Evolutionary conservation across 305 asterid species (phyloP).

Genomic region (Nicotiana rustica): DNA sequence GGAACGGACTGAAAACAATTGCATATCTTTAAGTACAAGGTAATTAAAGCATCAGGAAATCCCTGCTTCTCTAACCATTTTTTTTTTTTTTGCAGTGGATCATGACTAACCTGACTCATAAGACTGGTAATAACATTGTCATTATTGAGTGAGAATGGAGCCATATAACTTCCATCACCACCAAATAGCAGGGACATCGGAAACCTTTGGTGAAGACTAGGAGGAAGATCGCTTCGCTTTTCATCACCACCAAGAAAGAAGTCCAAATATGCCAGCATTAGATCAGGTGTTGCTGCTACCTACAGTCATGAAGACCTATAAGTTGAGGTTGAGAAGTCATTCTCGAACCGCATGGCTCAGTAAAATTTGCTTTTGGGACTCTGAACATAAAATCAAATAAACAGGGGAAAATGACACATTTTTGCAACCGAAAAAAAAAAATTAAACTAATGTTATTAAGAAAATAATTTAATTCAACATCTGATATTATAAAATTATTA

Average conservation of each 20-base stretch:
- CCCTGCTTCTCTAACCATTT: background rate
- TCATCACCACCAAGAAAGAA: slow-evolving; percentile 99
- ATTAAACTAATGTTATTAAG: background rate
- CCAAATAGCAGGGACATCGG: slow-evolving; percentile 91
- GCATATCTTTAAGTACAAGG: background rate
- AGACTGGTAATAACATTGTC: slow-evolving; percentile 90
- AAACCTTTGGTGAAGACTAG: slow-evolving; percentile 81
- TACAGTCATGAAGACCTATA: slow-evolving; percentile 42
- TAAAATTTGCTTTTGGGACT: slow-evolving; percentile 22
- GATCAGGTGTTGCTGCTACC: slow-evolving; percentile 98
- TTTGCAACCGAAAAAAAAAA: slow-evolving; percentile 6
- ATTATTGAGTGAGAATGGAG: slow-evolving; percentile 87
- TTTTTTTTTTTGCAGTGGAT: slow-evolving; percentile 21
- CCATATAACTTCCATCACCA: slow-evolving; percentile 97
- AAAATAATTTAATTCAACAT: background rate
- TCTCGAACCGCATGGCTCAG: slow-evolving; percentile 21
- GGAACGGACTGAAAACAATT: slow-evolving; percentile 75
- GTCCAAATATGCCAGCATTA: slow-evolving; percentile 92
- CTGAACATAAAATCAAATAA: background rate
- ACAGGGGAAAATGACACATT: background rate
- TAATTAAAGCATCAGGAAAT: slow-evolving; percentile 3
- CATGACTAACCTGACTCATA: slow-evolving; percentile 89
- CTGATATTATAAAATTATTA: background rate
- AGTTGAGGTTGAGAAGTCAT: slow-evolving; percentile 34
- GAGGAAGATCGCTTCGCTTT: slow-evolving; percentile 93